A percentile compares a stretch with the other conserved stretches of the same genome.
These are phyloP conservation scores for Mycena epipterygia DNA, from an alignment of 768 basidiomycete genomes.

Conservation along the genomic window DNA sequence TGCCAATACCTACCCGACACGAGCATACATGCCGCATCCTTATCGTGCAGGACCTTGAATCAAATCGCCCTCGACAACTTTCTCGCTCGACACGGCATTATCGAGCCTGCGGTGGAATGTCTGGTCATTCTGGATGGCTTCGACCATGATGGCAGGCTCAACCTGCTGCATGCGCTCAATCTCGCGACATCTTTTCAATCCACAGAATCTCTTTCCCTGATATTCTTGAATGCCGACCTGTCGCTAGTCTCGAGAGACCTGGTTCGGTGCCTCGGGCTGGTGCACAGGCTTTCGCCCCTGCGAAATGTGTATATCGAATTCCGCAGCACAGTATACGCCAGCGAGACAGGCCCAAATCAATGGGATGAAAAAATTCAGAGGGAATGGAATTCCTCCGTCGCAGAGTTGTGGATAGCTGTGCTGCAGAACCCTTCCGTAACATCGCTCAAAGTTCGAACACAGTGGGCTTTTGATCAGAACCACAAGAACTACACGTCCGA, in stretches of 20 bases:
- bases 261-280: not conserved
- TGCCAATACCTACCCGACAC: not conserved
- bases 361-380: not conserved
- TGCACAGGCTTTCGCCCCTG: not conserved
- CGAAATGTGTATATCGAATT: constrained; percentile 5
- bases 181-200: constrained; percentile 7
- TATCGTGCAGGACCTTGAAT: constrained; percentile 1
- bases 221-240: constrained; percentile 14
- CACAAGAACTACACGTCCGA: constrained; percentile 8
- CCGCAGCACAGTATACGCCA: not conserved
- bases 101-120: not conserved
- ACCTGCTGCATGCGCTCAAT: constrained; percentile 4
- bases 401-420: constrained; percentile 1
- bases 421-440: not conserved
- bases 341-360: not conserved
- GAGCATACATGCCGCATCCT: not conserved
- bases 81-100: constrained; percentile 8
- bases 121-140: not conserved
- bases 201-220: constrained; percentile 2
- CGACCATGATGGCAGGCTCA: not conserved
- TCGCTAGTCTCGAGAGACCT: not conserved
- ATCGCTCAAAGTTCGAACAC: not conserved
- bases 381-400: not conserved
- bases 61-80: not conserved
- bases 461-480: constrained; percentile 7